Evolutionary conservation across 805 yeast species (phyloP), one percentile per base, ranked within the genome.

Genomic region (Sugiyamaella boreocaroliniensis): DNA sequence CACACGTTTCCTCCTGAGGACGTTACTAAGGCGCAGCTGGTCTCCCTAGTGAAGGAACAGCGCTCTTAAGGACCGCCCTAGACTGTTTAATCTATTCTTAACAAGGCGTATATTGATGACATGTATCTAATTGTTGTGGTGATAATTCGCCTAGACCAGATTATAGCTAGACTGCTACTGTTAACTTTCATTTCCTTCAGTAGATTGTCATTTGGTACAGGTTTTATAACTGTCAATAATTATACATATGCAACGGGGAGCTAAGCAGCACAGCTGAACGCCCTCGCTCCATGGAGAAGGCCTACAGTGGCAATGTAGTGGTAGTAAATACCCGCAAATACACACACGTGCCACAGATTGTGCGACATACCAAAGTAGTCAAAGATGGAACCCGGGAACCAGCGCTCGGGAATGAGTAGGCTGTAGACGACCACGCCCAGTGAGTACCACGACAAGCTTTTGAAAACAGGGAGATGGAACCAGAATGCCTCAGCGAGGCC

Each of bases 291-390:
- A 47, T 73, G 74, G 58, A 83, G 83, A 86, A 90, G 83, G 53
- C 80, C 82, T 56, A 88, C 71, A 40, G 89, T 73, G 12, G 95
- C 92, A 52, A 75, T 74, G 68, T 90, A 93, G 68, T 92, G 98
- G 32, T 95, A 95, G 43, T 86, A 68, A n/a, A 89, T 82, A 2
- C 99, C 99, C 22, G 86, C 75, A 15, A 93, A 78, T 29, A 93
- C 99, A 64, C 86, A 88, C 11, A 89, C 66, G 70, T 92, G 99
- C 99, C 99, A 92, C 29, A 92, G 73, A 63, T 89, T 90, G 68
- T 92, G 99, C 40, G 96, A 87, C 97, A 89, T 92, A 85, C 92
- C 74, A 52, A 71, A 59, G 58, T 68, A 69, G 58, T 71, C 73
- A 55, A 71, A 65, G 43, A 68, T 51, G 16, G 49, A 12, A 8